Percentiles rank a stretch among this genome's conserved stretches.
Evolutionary conservation across 2,329 filamentous ascomycete genomes (phyloP).

Genomic region (Fusarium irregulare): DNA sequence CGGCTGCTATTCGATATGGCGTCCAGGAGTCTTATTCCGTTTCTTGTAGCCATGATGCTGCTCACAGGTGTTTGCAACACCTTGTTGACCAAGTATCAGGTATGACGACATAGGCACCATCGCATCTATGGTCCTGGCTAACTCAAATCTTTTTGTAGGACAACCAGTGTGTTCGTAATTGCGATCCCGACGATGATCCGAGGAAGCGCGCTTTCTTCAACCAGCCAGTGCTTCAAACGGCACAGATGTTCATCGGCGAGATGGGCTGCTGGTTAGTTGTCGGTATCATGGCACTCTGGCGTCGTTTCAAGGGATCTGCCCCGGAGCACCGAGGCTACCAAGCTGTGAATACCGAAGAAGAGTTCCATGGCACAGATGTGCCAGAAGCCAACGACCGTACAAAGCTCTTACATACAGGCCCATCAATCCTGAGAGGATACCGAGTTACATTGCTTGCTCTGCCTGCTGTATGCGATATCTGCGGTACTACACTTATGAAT

Average conservation of each 20-base stretch:
- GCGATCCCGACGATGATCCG: slow-evolving; percentile 72
- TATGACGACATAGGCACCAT: slow-evolving; percentile 54
- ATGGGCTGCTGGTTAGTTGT: slow-evolving; percentile 96
- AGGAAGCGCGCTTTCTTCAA: slow-evolving; percentile 81
- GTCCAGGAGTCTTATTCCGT: slow-evolving; percentile 76
- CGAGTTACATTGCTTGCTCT: slow-evolving; percentile 81
- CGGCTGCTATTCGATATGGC: slow-evolving; percentile 66
- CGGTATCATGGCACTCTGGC: slow-evolving; percentile 74
- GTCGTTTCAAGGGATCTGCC: slow-evolving; percentile 62
- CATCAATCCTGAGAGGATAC: slow-evolving; percentile 75
- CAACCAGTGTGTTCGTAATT: slow-evolving; percentile 96
- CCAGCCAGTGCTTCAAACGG: slow-evolving; percentile 94
- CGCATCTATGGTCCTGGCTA: neutral
- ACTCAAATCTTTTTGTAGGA: slow-evolving; percentile 65
- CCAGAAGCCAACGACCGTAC: slow-evolving; percentile 49
- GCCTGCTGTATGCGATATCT: slow-evolving; percentile 92
- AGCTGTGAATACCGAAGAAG: slow-evolving; percentile 65
- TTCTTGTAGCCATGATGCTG: slow-evolving; percentile 96
- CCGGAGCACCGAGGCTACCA: slow-evolving; percentile 70
- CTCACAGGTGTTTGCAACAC: slow-evolving; percentile 97
- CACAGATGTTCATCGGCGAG: slow-evolving; percentile 98
- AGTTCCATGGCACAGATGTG: slow-evolving; percentile 59
- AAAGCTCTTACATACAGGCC: slow-evolving; percentile 62
- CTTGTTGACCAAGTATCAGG: slow-evolving; percentile 95
- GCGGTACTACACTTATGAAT: slow-evolving; percentile 97